Base-by-base conservation (phyloP, 352 stramenopile species). In the Pythium aphanidermatum region DNA sequence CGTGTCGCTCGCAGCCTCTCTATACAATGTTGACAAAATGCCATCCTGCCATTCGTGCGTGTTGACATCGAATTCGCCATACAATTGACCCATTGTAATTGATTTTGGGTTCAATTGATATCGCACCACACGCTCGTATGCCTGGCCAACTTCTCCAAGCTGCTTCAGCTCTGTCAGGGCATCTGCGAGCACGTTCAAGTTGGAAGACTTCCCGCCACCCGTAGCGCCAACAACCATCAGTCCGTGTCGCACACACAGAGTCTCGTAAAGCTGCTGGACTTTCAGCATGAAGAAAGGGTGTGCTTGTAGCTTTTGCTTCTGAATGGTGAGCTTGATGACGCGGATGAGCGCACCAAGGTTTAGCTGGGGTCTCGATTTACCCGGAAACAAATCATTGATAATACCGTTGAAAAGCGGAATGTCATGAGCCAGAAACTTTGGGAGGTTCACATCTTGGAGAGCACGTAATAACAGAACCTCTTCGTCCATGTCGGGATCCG, bases 81-180 rank as follows among this genome's bases (percentile, higher is more conserved):
- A 98, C 0, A 98, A 65, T 58, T 98, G 91, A 0, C 92, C 92
- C 91, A 98, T 97, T 2, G 86, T 97, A 59, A 98, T 97, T 0
- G 83, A 95, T 49, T 98, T 98, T 0, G 92, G 92, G 65, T 98
- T 98, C 5, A 98, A 53, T 19, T 96, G 87, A 53, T 80, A 94
- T 4, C 74, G 72, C 1, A 83, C 35, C 13, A 97, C 88, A 11
- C 80, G 74, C 39, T 98, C 86, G 49, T 94, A 97, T 5, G 77
- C 76, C 31, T 84, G 74, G 0, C 78, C 78, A 14, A 82, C 55
- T 45, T 92, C 74, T 0, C 66, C 76, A 20, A 94, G 66, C 20
- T 70, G 65, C 49, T 96, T 93, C 0, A 97, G 67, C 32, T 90
- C 66, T 1, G 70, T 93, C 1, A 98, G 59, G 10, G 92, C 85